A percentile compares a stretch with the other conserved stretches of the same genome.
Evolutionary conservation across 2,329 filamentous ascomycete genomes (phyloP).

Genomic region (Aspergillus cejpii): DNA sequence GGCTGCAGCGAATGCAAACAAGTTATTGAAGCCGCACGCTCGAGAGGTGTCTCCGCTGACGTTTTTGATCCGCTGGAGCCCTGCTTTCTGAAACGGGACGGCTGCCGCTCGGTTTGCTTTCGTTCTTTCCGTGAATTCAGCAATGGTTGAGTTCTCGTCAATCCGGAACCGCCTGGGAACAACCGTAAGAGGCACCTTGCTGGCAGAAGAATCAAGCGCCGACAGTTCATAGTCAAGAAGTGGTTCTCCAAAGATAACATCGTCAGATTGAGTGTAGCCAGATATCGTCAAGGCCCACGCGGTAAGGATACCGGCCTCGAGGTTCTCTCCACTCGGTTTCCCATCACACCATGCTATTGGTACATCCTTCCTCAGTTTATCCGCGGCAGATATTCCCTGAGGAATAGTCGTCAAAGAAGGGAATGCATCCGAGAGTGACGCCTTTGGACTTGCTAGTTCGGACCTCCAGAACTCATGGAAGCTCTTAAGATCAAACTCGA

Average conservation of each 20-base stretch:
- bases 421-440: constrained; percentile 4
- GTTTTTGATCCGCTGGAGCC: constrained; percentile 45
- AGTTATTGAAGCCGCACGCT: constrained; percentile 39
- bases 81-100: constrained; percentile 53
- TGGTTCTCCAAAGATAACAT: constrained; percentile 40
- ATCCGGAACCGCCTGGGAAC: constrained; percentile 37
- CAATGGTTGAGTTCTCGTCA: constrained; percentile 27
- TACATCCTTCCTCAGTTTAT: constrained; percentile 3
- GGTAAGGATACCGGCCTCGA: constrained; percentile 33
- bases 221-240: constrained; percentile 35
- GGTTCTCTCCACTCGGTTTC: not conserved
- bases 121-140: constrained; percentile 48
- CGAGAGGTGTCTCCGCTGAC: constrained; percentile 42
- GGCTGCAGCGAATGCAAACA: constrained; percentile 28
- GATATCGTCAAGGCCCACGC: constrained; percentile 39
- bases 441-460: constrained; percentile 8
- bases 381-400: constrained; percentile 9
- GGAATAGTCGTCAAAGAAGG: constrained; percentile 8
- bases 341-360: constrained; percentile 10
- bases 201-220: constrained; percentile 28
- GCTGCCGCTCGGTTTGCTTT: constrained; percentile 51
- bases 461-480: constrained; percentile 19
- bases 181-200: constrained; percentile 37
- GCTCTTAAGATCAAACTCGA: constrained; percentile 16
- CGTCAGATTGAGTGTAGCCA: constrained; percentile 34